These are phyloP conservation scores for Terana coerulea DNA, from an alignment of 768 basidiomycete genomes.

Conservation along the genomic window DNA sequence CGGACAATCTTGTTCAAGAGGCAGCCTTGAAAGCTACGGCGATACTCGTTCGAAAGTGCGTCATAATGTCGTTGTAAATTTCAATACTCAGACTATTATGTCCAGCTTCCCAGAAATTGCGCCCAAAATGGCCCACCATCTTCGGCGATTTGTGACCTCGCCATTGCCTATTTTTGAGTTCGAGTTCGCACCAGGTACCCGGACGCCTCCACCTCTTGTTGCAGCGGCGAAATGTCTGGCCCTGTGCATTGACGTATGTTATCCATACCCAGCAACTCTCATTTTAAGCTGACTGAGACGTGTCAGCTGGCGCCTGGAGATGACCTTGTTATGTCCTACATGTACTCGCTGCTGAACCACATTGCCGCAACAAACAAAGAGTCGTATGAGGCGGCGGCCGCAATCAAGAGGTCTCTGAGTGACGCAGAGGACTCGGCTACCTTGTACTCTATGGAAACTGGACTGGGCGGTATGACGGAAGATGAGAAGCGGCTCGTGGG, in stretches of 20 bases:
- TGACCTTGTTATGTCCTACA: constrained; percentile 88
- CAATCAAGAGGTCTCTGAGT: constrained; percentile 11
- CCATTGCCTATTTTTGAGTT: constrained; percentile 87
- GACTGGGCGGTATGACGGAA: constrained; percentile 66
- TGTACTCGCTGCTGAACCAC: constrained; percentile 95
- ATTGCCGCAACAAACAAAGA: constrained; percentile 84
- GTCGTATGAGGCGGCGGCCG: constrained; percentile 48
- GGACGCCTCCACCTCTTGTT: constrained; percentile 71
- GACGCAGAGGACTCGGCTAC: constrained; percentile 43
- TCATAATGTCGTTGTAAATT: background rate
- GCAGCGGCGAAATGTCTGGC: constrained; percentile 91
- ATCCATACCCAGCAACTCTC: background rate
- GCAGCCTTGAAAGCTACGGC: constrained; percentile 85
- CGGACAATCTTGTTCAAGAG: constrained; percentile 83
- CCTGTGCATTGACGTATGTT: constrained; percentile 75
- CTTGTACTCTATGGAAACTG: constrained; percentile 56
- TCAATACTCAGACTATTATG: constrained; percentile 3
- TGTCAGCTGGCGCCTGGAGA: constrained; percentile 77
- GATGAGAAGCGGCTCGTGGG: constrained; percentile 83
- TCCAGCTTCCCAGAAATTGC: constrained; percentile 80
- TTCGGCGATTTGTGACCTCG: constrained; percentile 85
- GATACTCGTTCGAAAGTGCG: constrained; percentile 78
- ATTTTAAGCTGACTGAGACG: background rate
- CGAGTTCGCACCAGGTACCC: constrained; percentile 69
- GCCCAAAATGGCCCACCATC: constrained; percentile 64